Conservation (phyloP, 1,284 basidiomycete species). For the Tranzscheliella williamsii region DNA sequence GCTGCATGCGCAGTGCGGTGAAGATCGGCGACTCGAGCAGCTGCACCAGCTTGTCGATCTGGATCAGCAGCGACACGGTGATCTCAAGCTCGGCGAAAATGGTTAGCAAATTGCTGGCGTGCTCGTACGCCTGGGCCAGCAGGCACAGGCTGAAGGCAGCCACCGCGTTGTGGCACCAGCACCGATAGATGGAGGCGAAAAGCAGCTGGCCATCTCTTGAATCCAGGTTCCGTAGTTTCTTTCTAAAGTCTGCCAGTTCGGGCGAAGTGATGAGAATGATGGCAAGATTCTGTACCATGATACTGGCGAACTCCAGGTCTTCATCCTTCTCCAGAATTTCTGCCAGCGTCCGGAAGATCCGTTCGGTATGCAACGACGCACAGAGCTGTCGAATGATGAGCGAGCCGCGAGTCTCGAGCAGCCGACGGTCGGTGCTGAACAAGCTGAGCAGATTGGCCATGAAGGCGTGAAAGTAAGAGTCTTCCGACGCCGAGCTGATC, state of each 20-base stretch:
- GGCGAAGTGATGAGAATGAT: conserved; percentile 96
- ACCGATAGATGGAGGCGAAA: conserved; percentile 89
- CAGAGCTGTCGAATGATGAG: conserved; percentile 95
- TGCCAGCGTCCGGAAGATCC: conserved; percentile 92
- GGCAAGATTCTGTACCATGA: conserved; percentile 95
- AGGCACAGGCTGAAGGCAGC: conserved; percentile 94
- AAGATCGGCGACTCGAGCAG: conserved; percentile 97
- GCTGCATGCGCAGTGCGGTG: conserved; percentile 93
- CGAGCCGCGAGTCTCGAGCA: conserved; percentile 89
- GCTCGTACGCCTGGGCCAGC: conserved; percentile 96
- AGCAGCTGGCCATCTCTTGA: conserved; percentile 84
- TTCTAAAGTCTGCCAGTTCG: conserved; percentile 89
- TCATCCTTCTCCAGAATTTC: conserved; percentile 98
- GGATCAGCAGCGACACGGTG: conserved; percentile 89
- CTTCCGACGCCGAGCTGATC: conserved; percentile 87
- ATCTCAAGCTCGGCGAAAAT: conserved; percentile 94
- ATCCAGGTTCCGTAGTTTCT: conserved; percentile 87
- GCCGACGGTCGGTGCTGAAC: conserved; percentile 88
- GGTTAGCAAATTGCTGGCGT: conserved; percentile 92
- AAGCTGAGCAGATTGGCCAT: conserved; percentile 92
- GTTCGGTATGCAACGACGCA: conserved; percentile 88
- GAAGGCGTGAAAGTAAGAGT: conserved; percentile 91
- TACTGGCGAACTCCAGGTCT: conserved; percentile 95
- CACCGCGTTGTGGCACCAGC: conserved; percentile 98
- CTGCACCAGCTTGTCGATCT: conserved; percentile 97